A percentile compares a stretch with the other conserved stretches of the same genome.
phyloP scores from a whole-genome alignment of 371 early-diverging fungal species.

The Apophysomyces variabilis region DNA sequence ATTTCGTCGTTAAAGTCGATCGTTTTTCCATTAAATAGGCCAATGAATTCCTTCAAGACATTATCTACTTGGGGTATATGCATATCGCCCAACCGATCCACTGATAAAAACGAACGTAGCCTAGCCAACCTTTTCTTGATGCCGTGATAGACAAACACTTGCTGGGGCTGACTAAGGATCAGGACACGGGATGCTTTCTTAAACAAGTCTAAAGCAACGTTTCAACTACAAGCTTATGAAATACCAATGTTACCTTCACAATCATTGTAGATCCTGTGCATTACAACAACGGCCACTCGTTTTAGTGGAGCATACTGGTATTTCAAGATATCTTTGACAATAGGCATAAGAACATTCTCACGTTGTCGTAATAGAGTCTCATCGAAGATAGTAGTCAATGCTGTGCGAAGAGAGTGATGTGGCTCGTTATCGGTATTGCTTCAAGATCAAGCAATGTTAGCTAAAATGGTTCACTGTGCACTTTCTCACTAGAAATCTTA shows the following conservation, averaged over 20 bases:
- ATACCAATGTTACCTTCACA: conserved; percentile 35
- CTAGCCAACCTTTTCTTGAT: conserved; percentile 36
- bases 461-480: neutral
- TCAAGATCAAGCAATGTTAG: neutral
- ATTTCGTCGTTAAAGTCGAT: conserved; percentile 32
- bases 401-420: conserved; percentile 16
- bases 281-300: conserved; percentile 47
- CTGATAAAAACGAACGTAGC: conserved; percentile 21
- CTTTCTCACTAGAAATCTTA: conserved; percentile 13
- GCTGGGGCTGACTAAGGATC: conserved; percentile 42
- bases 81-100: conserved; percentile 24
- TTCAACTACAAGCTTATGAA: neutral
- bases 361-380: conserved; percentile 37
- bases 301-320: conserved; percentile 54
- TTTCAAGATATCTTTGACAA: conserved; percentile 54
- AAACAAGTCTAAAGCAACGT: conserved; percentile 27
- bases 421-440: conserved; percentile 25
- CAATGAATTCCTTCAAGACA: conserved; percentile 34
- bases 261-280: conserved; percentile 55
- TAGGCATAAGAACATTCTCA: conserved; percentile 48
- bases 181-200: conserved; percentile 32
- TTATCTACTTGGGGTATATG: conserved; percentile 24
- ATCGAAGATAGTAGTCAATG: conserved; percentile 28
- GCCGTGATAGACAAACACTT: conserved; percentile 43
- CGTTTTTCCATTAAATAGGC: conserved; percentile 38